Percentiles rank a stretch among this genome's conserved stretches.
Evolutionary conservation across 2,329 filamentous ascomycete species (phyloP).

Genomic region (Fusarium paranaense): DNA sequence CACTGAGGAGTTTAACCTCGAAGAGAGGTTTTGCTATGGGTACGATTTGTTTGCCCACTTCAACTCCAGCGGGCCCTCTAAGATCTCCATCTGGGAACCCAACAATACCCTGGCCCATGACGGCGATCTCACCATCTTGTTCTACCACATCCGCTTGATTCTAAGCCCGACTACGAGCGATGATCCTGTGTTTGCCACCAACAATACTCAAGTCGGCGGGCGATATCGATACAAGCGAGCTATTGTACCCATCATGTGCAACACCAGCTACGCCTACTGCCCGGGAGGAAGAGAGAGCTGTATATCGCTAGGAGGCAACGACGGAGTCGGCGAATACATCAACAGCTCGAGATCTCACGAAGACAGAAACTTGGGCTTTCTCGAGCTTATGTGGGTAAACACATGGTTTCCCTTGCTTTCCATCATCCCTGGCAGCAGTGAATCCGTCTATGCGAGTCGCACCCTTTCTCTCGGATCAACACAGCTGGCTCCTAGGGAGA

Average conservation of each 20-base stretch:
- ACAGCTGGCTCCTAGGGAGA: neutral
- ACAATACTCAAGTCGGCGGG: neutral
- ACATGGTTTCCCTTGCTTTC: neutral
- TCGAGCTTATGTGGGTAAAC: neutral
- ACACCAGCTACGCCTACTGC: neutral
- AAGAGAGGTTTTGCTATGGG: neutral
- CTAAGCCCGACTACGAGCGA: neutral
- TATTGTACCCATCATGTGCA: neutral
- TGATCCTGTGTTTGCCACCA: neutral
- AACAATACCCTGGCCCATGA: neutral
- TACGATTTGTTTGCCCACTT: neutral
- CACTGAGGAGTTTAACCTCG: neutral
- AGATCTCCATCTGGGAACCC: neutral
- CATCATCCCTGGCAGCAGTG: neutral
- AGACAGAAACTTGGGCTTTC: neutral
- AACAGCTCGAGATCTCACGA: neutral
- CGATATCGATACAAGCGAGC: neutral
- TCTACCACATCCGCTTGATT: neutral
- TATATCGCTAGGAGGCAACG: neutral
- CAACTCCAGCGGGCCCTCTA: neutral
- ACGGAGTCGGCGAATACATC: neutral
- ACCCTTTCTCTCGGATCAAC: neutral
- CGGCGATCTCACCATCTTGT: neutral
- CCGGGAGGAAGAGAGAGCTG: neutral
- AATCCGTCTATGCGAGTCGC: neutral